These are phyloP conservation scores for Neurospora intermedia DNA, from an alignment of 495 filamentous ascomycete species.

Conservation along the genomic window DNA sequence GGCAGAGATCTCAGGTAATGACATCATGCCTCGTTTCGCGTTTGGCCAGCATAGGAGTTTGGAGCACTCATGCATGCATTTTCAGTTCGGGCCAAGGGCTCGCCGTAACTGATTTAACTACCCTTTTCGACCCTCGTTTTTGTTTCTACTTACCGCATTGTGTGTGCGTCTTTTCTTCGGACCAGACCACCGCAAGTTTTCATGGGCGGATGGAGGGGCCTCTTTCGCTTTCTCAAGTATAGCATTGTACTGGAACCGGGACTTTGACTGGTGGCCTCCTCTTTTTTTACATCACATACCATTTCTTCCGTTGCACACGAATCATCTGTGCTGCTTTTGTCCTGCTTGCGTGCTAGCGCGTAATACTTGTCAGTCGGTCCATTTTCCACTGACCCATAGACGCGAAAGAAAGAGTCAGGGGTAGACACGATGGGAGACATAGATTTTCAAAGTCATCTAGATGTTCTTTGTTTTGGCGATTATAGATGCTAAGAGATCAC, in stretches of 20 bases:
- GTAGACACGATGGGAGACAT: background rate
- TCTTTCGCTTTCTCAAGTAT: background rate
- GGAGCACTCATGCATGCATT: slow-evolving; percentile 7
- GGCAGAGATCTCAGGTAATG: background rate
- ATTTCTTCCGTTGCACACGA: background rate
- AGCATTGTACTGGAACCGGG: background rate
- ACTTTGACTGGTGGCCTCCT: background rate
- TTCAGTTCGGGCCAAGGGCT: background rate
- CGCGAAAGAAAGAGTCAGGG: background rate
- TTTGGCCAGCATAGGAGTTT: slow-evolving; percentile 22
- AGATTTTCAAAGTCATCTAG: background rate
- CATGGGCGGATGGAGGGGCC: background rate
- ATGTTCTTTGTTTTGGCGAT: background rate
- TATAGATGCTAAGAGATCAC: background rate
- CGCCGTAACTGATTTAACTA: background rate
- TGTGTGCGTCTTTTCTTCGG: background rate
- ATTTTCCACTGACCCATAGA: background rate
- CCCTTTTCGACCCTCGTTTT: slow-evolving; percentile 3
- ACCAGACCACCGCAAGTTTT: background rate
- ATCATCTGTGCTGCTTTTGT: background rate
- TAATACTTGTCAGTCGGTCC: background rate
- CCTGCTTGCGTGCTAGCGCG: background rate
- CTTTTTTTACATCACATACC: background rate
- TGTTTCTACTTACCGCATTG: background rate
- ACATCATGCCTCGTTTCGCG: slow-evolving; percentile 4